Evolutionary conservation across 257 asterid genomes (phyloP).

Genomic region (Fraxinus anomala): DNA sequence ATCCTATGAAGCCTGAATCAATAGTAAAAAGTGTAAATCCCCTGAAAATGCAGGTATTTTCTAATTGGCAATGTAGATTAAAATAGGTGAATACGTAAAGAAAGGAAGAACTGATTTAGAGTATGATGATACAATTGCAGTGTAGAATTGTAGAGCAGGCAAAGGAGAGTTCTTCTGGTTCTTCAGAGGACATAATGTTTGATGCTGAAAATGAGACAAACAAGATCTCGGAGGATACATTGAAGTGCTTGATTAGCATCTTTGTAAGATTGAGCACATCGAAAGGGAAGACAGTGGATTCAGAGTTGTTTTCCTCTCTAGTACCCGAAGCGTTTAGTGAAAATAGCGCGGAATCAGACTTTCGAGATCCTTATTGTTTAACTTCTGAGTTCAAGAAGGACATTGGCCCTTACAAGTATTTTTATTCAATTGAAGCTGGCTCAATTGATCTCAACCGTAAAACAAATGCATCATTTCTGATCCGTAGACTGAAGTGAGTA

Average conservation of each 20-base stretch:
- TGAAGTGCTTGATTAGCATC: constrained; percentile 67
- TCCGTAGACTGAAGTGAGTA: constrained; percentile 61
- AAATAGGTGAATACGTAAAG: not conserved
- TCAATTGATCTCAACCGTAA: constrained; percentile 55
- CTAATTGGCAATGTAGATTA: not conserved
- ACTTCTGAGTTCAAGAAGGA: constrained; percentile 41
- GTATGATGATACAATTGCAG: constrained; percentile 42
- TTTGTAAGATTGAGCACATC: constrained; percentile 61
- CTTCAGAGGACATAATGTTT: constrained; percentile 44
- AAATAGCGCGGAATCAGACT: constrained; percentile 35
- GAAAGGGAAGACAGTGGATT: constrained; percentile 62
- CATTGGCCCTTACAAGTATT: constrained; percentile 50
- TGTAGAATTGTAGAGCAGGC: constrained; percentile 61
- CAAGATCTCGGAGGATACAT: constrained; percentile 58
- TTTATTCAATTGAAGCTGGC: constrained; percentile 49
- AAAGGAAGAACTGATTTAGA: not conserved
- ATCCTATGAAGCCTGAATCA: constrained; percentile 39
- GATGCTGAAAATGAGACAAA: constrained; percentile 57
- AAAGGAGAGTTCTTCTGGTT: constrained; percentile 58
- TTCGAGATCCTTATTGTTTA: constrained; percentile 57
- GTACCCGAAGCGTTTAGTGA: constrained; percentile 27
- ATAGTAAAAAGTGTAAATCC: constrained; percentile 38
- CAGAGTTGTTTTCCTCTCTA: constrained; percentile 43
- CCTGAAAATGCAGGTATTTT: constrained; percentile 48
- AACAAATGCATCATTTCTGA: constrained; percentile 54